Base-by-base conservation (phyloP, 768 basidiomycete species). In the Lenzites betulinus region DNA sequence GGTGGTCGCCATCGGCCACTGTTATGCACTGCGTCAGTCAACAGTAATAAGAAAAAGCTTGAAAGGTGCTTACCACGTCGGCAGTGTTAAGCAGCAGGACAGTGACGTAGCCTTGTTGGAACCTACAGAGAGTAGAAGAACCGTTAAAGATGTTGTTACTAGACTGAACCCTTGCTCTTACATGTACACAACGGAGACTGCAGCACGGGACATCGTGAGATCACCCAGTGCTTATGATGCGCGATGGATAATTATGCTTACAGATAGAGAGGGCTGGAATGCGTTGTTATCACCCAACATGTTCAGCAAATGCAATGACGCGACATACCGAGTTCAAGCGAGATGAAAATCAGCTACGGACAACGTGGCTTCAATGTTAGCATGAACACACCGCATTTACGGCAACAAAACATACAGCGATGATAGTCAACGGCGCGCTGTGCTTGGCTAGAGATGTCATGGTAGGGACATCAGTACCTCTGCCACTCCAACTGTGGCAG, bases 1-100 rank as follows among this genome's bases (percentile, higher is more conserved):
- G 1, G 56, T 58, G 0, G 46, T 30, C 8, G 52, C 23, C 56
- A 58, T 35, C 26, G 55, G 49, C 61, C 61, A 62, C 61, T 62
- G 51, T 51, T 23, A 36, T n/a, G 11, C 30, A 1, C 22, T 44
- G 18, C n/a, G 33, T 18, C 3, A 38, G n/a, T 38, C n/a, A n/a
- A n/a, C n/a, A n/a, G n/a, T n/a, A n/a, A n/a, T n/a, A n/a, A n/a
- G n/a, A n/a, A n/a, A n/a, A n/a, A n/a, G n/a, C n/a, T n/a, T n/a
- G n/a, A n/a, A n/a, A n/a, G n/a, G n/a, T 15, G 26, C 44, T 38
- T 7, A 57, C 55, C 11, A 49, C 25, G 9, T 50, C 48, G 22
- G 20, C 6, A 28, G 18, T 41, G 7, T 41, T 13, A n/a, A 33
- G 33, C 5, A 51, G 13, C 56, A 58, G 50, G 8, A 58, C 56